These are phyloP conservation scores for Ophiostoma sp. DNA, from an alignment of 2,329 filamentous ascomycete species.

Conservation along the genomic window DNA sequence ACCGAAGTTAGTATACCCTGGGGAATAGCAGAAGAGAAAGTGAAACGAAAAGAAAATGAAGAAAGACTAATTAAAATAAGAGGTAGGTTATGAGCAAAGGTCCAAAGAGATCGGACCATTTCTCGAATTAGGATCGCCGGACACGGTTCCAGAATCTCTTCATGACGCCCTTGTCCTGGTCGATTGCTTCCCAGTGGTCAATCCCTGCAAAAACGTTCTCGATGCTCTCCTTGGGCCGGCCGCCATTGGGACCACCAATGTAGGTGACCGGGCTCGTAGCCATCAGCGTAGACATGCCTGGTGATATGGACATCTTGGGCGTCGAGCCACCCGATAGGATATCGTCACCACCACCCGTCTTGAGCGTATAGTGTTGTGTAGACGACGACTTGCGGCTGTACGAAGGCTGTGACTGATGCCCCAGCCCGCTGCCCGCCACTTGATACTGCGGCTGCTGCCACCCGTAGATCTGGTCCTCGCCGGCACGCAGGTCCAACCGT, in stretches of 20 bases:
- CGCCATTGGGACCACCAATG: conserved; percentile 10
- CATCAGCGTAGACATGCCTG: neutral
- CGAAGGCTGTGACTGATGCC: conserved; percentile 22
- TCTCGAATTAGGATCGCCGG: conserved; percentile 36
- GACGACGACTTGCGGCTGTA: conserved; percentile 26
- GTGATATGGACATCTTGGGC: conserved; percentile 5
- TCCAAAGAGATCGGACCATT: neutral
- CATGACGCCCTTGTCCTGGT: conserved; percentile 49
- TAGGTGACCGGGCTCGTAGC: neutral
- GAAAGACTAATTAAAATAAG: conserved; percentile 9
- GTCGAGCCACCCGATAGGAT: neutral
- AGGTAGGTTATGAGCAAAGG: neutral
- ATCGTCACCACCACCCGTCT: conserved; percentile 28
- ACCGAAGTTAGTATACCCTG: no score
- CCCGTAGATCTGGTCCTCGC: conserved; percentile 66
- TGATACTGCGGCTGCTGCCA: conserved; percentile 48
- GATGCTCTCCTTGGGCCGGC: conserved; percentile 46
- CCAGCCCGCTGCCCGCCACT: conserved; percentile 29
- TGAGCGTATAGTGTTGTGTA: conserved; percentile 15
- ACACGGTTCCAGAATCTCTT: conserved; percentile 62
- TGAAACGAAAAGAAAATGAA: conserved; percentile 1
- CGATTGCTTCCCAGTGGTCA: conserved; percentile 44
- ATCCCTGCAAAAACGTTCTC: conserved; percentile 50
- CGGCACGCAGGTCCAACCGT: conserved; percentile 73
- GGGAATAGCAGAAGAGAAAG: neutral